phyloP scores from a whole-genome alignment of 2,329 filamentous ascomycete species.

The Leptographium radiaticola region DNA sequence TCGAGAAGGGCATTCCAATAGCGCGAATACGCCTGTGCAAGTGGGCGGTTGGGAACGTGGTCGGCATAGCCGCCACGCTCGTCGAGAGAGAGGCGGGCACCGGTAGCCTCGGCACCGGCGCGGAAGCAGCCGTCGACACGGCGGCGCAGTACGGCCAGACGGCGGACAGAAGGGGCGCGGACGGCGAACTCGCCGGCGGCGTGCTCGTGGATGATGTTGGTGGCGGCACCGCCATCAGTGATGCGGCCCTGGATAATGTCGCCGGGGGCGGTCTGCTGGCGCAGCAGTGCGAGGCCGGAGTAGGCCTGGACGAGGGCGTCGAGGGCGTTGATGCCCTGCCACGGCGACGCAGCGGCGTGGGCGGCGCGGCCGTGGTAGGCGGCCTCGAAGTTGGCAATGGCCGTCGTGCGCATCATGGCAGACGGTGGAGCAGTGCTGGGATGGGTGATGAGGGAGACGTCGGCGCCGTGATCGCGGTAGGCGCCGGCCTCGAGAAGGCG shows the following conservation, averaged over 20 bases:
- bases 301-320: slow-evolving; percentile 40
- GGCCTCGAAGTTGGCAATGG: slow-evolving; percentile 33
- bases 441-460: slow-evolving; percentile 28
- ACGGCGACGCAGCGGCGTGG: slow-evolving; percentile 43
- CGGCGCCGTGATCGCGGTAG: slow-evolving; percentile 24
- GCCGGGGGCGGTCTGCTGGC: slow-evolving; percentile 41
- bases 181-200: slow-evolving; percentile 31
- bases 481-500: slow-evolving; percentile 29
- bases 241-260: slow-evolving; percentile 39
- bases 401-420: slow-evolving; percentile 37
- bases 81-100: slow-evolving; percentile 32
- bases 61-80: slow-evolving; percentile 33
- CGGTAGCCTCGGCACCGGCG: slow-evolving; percentile 27
- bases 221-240: slow-evolving; percentile 34
- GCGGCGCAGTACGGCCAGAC: slow-evolving; percentile 24
- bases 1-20: slow-evolving; percentile 28
- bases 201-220: slow-evolving; percentile 43
- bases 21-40: slow-evolving; percentile 30
- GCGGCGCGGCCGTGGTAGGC: slow-evolving; percentile 41
- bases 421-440: slow-evolving; percentile 28
- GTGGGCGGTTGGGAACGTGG: slow-evolving; percentile 38
- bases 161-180: slow-evolving; percentile 26
- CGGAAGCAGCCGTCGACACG: slow-evolving; percentile 30
- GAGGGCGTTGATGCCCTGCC: slow-evolving; percentile 46
- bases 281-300: slow-evolving; percentile 33